Evolutionary conservation across 805 yeast genomes (phyloP).

Genomic region (Nakazawaea populi): DNA sequence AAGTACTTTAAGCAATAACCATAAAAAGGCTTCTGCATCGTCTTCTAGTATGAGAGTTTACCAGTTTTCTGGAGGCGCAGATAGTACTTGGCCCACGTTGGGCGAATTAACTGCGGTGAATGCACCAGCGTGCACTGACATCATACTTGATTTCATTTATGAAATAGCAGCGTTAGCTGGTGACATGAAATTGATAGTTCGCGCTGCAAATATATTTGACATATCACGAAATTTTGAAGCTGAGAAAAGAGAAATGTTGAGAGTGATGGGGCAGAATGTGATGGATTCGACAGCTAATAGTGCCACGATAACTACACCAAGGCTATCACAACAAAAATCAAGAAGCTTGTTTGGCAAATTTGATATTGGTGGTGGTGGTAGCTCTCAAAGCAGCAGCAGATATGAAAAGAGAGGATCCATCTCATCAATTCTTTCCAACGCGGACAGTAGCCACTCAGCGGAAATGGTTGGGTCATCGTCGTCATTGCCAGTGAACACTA

Average conservation of each 20-base stretch:
- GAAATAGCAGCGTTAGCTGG: slow-evolving; percentile 57
- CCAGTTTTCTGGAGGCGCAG: not conserved
- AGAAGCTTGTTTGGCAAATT: slow-evolving; percentile 3
- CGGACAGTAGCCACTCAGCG: slow-evolving; percentile 1
- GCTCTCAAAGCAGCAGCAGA: not conserved
- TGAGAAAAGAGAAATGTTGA: slow-evolving; percentile 19
- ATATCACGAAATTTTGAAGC: slow-evolving; percentile 35
- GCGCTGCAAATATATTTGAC: slow-evolving; percentile 48
- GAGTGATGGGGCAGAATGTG: not conserved
- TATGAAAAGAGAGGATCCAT: slow-evolving; percentile 10
- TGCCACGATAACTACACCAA: not conserved
- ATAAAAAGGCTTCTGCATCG: not conserved
- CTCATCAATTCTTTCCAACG: slow-evolving; percentile 1
- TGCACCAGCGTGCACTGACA: slow-evolving; percentile 50
- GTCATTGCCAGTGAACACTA: not conserved
- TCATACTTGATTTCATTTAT: slow-evolving; percentile 50
- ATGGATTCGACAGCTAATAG: not conserved
- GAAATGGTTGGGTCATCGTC: not conserved
- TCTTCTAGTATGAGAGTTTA: not conserved
- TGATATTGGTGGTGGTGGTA: not conserved
- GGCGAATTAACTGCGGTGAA: slow-evolving; percentile 53
- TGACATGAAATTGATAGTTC: slow-evolving; percentile 57
- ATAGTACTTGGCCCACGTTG: slow-evolving; percentile 38
- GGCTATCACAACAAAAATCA: not conserved
- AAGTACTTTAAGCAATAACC: not conserved